Evolutionary conservation across 257 asterid species (phyloP).

Genomic region (Solanum neorickii): DNA sequence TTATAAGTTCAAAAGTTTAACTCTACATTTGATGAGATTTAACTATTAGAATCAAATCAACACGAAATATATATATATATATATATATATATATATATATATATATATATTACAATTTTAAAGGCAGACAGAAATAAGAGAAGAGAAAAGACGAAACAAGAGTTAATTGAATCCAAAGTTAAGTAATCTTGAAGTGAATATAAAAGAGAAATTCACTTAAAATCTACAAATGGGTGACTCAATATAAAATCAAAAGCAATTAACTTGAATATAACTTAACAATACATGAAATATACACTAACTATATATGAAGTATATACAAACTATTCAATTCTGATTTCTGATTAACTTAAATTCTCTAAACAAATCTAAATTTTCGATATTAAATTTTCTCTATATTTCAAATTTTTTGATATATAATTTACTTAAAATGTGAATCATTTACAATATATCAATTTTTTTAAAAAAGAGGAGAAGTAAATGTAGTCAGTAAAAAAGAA

Average conservation of each 20-base stretch:
- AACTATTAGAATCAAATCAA: background rate
- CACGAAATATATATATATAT: no score
- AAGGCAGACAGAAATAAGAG: background rate
- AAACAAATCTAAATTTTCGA: no score
- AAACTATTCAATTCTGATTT: no score
- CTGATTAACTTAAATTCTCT: background rate
- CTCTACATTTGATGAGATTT: background rate
- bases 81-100: no score
- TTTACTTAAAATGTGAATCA: background rate
- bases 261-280: no score
- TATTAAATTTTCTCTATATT: no score
- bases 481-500: background rate
- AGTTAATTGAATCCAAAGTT: background rate
- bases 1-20: background rate
- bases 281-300: background rate
- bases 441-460: no score
- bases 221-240: background rate
- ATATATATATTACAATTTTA: background rate
- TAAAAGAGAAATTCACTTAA: background rate
- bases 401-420: no score
- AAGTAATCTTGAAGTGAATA: no score
- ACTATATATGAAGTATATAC: background rate
- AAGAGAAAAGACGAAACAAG: background rate
- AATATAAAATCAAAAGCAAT: background rate
- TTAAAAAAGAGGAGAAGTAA: no score